Evolutionary conservation across 306 rosid species (phyloP).

Genomic region (Ormosia semicastrata): DNA sequence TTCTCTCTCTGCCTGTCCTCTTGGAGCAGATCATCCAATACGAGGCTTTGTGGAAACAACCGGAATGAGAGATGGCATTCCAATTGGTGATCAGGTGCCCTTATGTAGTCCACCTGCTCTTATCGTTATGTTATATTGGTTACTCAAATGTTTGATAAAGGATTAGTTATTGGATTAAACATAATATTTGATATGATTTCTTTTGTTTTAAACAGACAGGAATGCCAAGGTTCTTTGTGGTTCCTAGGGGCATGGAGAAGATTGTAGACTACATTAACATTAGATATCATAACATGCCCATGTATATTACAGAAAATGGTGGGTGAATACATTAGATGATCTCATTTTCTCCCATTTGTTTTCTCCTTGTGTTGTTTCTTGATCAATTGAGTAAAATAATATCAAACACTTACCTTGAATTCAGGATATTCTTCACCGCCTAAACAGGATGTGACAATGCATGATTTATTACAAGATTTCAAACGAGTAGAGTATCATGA

Average conservation of each 20-base stretch:
- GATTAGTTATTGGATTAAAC: not conserved
- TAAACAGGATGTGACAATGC: not conserved
- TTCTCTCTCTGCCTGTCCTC: slow-evolving; percentile 36
- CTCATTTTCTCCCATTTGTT: not conserved
- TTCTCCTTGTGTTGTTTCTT: not conserved
- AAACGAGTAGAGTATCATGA: slow-evolving; percentile 53
- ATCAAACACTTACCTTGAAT: not conserved
- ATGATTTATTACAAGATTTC: slow-evolving; percentile 42
- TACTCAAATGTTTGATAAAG: not conserved
- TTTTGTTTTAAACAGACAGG: slow-evolving; percentile 53
- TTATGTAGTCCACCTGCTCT: not conserved
- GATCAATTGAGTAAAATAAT: not conserved
- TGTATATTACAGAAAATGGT: slow-evolving; percentile 76
- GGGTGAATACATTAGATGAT: slow-evolving; percentile 1
- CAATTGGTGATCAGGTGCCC: slow-evolving; percentile 59
- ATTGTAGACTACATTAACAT: slow-evolving; percentile 46
- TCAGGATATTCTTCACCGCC: slow-evolving; percentile 41
- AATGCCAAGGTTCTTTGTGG: slow-evolving; percentile 44
- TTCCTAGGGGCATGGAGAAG: slow-evolving; percentile 65
- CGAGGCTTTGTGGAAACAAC: slow-evolving; percentile 43
- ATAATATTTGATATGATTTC: not conserved
- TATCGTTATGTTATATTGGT: not conserved
- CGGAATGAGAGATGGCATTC: slow-evolving; percentile 43
- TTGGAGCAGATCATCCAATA: slow-evolving; percentile 38
- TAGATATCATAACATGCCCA: slow-evolving; percentile 52